Evolutionary conservation across 176 grass and related monocot species (phyloP).

Genomic region (Avena eriantha): DNA sequence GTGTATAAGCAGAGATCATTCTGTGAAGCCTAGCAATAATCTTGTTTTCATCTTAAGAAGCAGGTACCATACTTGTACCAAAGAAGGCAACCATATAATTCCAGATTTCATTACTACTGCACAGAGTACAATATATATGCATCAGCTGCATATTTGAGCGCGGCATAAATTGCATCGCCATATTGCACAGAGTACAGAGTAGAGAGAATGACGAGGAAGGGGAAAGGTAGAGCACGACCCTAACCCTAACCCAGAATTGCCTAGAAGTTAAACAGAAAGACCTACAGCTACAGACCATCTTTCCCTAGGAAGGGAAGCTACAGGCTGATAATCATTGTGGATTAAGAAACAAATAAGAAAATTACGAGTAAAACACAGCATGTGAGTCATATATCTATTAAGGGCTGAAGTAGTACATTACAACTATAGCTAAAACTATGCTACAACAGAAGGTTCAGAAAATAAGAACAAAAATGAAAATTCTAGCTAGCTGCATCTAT

Average conservation of each 20-base stretch:
- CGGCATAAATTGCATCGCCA: neutral
- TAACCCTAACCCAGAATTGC: neutral
- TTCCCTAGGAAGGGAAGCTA: neutral
- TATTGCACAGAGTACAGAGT: too few species aligned
- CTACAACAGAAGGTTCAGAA: neutral
- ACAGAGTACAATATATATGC: conserved; percentile 2
- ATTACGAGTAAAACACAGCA: neutral
- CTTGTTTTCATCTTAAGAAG: neutral
- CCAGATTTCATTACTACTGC: neutral
- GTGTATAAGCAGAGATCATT: neutral
- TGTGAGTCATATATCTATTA: neutral
- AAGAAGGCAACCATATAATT: conserved; percentile 13
- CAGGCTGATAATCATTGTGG: neutral
- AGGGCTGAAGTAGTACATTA: neutral
- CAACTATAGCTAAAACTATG: neutral
- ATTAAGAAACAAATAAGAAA: neutral
- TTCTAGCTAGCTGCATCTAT: neutral
- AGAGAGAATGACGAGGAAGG: too few species aligned
- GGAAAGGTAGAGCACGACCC: too few species aligned
- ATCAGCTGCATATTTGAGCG: conserved; percentile 7
- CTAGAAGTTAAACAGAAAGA: neutral
- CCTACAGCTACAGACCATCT: neutral
- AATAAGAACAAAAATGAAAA: neutral
- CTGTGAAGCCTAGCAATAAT: neutral
- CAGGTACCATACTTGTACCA: neutral